Conservation (phyloP, 2,329 filamentous ascomycete genomes). For the Cercospora zeina region DNA sequence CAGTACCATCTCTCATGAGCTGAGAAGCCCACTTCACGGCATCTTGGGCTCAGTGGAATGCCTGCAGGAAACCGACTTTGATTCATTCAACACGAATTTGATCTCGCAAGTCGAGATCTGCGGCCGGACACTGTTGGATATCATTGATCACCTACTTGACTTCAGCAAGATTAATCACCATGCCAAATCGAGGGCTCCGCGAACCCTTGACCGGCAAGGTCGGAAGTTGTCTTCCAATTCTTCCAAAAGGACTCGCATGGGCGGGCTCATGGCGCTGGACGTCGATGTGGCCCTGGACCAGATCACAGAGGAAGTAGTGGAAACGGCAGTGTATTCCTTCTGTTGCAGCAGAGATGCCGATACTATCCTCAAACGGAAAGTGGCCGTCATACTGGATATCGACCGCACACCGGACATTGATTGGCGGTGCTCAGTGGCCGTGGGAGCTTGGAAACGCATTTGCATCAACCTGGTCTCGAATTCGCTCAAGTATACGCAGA, state of each 20-base stretch:
- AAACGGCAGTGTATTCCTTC: conserved; percentile 50
- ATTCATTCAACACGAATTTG: conserved; percentile 46
- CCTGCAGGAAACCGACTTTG: conserved; percentile 48
- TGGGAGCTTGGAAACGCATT: conserved; percentile 51
- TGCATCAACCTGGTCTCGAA: conserved; percentile 53
- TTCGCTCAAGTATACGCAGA: conserved; percentile 50
- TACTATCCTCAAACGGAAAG: conserved; percentile 36
- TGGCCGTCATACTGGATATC: conserved; percentile 52
- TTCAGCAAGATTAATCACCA: conserved; percentile 49
- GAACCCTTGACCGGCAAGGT: conserved; percentile 17
- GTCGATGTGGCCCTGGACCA: conserved; percentile 46
- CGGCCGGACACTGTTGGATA: conserved; percentile 53
- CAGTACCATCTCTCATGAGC: conserved; percentile 55
- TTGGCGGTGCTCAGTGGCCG: conserved; percentile 49
- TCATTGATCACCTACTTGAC: conserved; percentile 49
- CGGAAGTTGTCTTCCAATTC: conserved; percentile 15
- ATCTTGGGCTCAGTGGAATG: conserved; percentile 54
- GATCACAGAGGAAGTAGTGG: conserved; percentile 56
- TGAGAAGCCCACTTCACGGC: conserved; percentile 52
- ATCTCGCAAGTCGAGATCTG: conserved; percentile 54
- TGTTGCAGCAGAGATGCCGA: conserved; percentile 32
- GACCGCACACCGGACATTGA: conserved; percentile 38
- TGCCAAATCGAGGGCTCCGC: conserved; percentile 22
- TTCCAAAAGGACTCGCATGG: conserved; percentile 24
- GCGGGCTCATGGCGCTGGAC: conserved; percentile 31